Base-by-base conservation (phyloP, 2,329 filamentous ascomycete genomes). In the Colletotrichum sp. region DNA sequence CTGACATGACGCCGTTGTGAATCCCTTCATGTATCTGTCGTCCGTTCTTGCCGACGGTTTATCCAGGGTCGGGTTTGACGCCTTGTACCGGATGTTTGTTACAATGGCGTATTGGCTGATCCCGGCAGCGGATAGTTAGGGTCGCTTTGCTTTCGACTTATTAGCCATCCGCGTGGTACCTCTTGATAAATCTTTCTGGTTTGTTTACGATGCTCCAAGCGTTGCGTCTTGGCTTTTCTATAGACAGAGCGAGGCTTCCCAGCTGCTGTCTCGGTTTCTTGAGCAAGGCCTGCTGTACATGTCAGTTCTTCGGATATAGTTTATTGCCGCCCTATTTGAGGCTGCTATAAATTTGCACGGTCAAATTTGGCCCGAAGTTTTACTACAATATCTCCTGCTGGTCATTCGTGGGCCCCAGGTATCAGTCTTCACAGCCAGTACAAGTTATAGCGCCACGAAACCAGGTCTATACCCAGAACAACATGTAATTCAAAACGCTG, bases 401-500 rank as follows among this genome's bases (percentile, higher is more conserved):
- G 32, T 15, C 32, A 3, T 34, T 34, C 12, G 32, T 36, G 34
- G 15, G 15, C 34, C 15, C 1, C 6, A 16, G 34, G 15, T 36
- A 16, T 2, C 15, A 36, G 34, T 16, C 3, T 15, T 36, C 4
- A 36, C 13, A 36, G 34, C 34, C 15, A 36, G 34, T 36, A 16
- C 1, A 36, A 36, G 34, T 15, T 34, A 15, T 6, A 34, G 12
- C 32, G 32, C 32, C 32, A 34, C 6, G 13, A 3, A 7, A 34
- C 32, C 32, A 15, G 13, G 32, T 15, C 32, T 34, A 34, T 34
- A 15, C 15, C 34, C 7, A 15, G 13, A 16, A 16, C 15, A 36
- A 16, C 13, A 36, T 2, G 1, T 16, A 8, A 1, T 36, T 1
- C 15, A 36, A 36, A 8, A 36, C 13, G 3, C 1, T 16, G 34